phyloP scores from a whole-genome alignment of 2,329 filamentous ascomycete genomes.

The Hypoxylon sp. region DNA sequence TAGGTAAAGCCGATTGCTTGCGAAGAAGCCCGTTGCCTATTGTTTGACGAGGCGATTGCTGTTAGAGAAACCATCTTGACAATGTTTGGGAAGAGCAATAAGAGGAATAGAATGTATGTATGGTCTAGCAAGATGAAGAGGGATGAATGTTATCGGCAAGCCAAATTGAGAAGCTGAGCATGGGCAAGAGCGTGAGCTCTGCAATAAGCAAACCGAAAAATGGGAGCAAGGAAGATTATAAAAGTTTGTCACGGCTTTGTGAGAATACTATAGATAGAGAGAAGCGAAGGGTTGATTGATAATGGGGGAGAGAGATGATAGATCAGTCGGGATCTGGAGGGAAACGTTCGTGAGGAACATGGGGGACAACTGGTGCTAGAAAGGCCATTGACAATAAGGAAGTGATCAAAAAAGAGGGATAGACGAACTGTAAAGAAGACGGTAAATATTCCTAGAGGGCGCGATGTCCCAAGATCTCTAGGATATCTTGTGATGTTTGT shows the following conservation, averaged over 20 bases:
- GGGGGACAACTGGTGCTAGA: constrained; percentile 42
- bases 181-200: constrained; percentile 52
- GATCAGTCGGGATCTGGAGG: constrained; percentile 33
- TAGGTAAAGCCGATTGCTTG: constrained; percentile 48
- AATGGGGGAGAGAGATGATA: constrained; percentile 26
- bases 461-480: constrained; percentile 44
- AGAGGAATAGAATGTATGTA: constrained; percentile 47
- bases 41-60: constrained; percentile 66
- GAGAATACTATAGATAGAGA: constrained; percentile 34
- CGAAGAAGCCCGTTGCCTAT: constrained; percentile 57
- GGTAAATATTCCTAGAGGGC: constrained; percentile 42
- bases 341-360: constrained; percentile 42
- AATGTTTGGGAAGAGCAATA: constrained; percentile 49
- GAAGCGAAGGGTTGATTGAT: constrained; percentile 40
- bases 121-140: constrained; percentile 43
- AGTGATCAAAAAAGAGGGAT: constrained; percentile 50
- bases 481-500: constrained; percentile 40
- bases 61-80: constrained; percentile 69
- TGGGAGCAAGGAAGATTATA: constrained; percentile 45
- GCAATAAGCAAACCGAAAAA: constrained; percentile 54
- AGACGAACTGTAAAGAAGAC: constrained; percentile 53
- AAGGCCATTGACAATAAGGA: constrained; percentile 46
- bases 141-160: constrained; percentile 50
- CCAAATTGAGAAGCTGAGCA: constrained; percentile 52
- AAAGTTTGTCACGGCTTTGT: constrained; percentile 50